Evolutionary conservation across 1,139 yeast genomes (phyloP).

Genomic region (Schwanniomyces etchellsii): DNA sequence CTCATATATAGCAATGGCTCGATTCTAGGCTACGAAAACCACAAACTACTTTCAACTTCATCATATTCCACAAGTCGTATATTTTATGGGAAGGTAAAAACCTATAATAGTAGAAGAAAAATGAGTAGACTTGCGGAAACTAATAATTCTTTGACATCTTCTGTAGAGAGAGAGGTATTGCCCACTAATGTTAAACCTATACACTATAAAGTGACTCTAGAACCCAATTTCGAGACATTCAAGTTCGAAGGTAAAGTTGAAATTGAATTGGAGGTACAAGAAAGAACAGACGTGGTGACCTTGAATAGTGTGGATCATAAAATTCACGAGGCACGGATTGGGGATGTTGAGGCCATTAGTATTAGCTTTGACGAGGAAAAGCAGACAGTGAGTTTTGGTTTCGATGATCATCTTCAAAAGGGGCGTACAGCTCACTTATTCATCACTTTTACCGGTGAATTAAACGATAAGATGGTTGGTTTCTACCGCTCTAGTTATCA

Average conservation of each 20-base stretch:
- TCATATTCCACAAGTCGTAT: no score
- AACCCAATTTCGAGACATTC: constrained; percentile 68
- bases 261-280: constrained; percentile 60
- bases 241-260: constrained; percentile 63
- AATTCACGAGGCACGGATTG: constrained; percentile 45
- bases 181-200: constrained; percentile 69
- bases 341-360: constrained; percentile 25
- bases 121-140: not conserved
- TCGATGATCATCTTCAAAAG: constrained; percentile 41
- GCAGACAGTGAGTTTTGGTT: constrained; percentile 61
- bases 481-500: constrained; percentile 73
- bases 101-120: no score
- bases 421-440: constrained; percentile 42
- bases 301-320: constrained; percentile 65
- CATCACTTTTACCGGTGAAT: constrained; percentile 60
- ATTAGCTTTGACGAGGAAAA: constrained; percentile 43
- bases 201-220: constrained; percentile 66
- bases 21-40: no score
- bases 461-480: constrained; percentile 83
- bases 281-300: constrained; percentile 44
- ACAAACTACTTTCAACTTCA: no score
- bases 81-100: no score
- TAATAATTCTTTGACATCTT: constrained; percentile 5
- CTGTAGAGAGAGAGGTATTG: constrained; percentile 54
- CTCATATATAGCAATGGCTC: no score